phyloP scores from a whole-genome alignment of 169 alveolate species.

The Plasmodium blacklocki region DNA sequence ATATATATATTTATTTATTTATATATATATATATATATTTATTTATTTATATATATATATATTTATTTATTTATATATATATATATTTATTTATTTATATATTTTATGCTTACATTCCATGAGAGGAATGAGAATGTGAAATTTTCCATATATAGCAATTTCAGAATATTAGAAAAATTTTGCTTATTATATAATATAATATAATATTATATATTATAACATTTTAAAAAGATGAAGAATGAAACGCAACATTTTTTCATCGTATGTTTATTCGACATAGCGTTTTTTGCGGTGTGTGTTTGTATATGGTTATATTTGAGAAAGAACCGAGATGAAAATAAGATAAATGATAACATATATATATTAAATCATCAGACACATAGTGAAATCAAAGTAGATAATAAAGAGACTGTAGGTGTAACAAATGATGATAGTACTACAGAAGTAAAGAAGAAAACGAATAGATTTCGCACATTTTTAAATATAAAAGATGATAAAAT shows the following conservation, averaged over 20 bases:
- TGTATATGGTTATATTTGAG: slow-evolving; percentile 64
- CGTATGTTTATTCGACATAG: slow-evolving; percentile 59
- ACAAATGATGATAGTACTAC: slow-evolving; percentile 16
- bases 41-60: no score
- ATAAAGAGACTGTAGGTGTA: neutral
- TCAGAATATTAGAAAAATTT: no score
- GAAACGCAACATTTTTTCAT: slow-evolving; percentile 54
- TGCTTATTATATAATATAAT: no score
- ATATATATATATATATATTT: no score
- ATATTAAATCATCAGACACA: slow-evolving; percentile 20
- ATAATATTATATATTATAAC: no score
- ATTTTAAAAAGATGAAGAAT: slow-evolving; percentile 38
- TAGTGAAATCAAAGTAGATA: slow-evolving; percentile 39
- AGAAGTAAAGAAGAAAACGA: slow-evolving; percentile 2
- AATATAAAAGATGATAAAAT: slow-evolving; percentile 74
- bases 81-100: no score
- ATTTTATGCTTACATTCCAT: no score
- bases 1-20: no score
- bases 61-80: no score
- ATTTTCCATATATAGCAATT: no score
- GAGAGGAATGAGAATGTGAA: no score
- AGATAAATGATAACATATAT: slow-evolving; percentile 63
- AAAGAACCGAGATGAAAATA: slow-evolving; percentile 53
- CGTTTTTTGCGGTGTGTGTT: slow-evolving; percentile 60
- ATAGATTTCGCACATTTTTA: slow-evolving; percentile 53